phyloP scores from a whole-genome alignment of 257 asterid species.

The Orobanche coerulescens region DNA sequence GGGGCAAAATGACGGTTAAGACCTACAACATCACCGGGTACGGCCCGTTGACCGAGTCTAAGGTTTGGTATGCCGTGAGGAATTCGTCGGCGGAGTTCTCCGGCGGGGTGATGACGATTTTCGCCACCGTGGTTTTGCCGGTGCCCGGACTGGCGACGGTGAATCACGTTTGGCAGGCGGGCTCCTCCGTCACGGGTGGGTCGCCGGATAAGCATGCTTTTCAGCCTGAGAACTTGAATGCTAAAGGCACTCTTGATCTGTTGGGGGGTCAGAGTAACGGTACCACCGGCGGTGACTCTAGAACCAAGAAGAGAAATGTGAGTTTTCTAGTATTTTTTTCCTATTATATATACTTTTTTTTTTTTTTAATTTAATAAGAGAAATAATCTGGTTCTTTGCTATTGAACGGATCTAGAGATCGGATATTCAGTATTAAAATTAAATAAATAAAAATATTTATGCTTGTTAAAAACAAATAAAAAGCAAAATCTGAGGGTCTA shows the following conservation, averaged over 20 bases:
- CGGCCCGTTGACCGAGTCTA: conserved; percentile 33
- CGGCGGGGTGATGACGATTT: conserved; percentile 45
- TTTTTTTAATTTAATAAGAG: background rate
- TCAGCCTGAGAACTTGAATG: conserved; percentile 34
- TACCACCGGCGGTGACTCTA: conserved; percentile 31
- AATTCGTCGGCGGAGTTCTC: conserved; percentile 36
- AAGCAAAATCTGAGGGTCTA: background rate
- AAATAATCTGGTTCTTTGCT: background rate
- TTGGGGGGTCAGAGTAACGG: conserved; percentile 44
- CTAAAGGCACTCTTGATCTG: conserved; percentile 41
- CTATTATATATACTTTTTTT: background rate
- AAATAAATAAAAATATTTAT: no score
- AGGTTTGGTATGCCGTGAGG: conserved; percentile 50
- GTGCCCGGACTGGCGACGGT: conserved; percentile 32
- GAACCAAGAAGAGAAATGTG: conserved; percentile 55
- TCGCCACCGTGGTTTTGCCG: conserved; percentile 62
- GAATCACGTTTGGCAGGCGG: conserved; percentile 78
- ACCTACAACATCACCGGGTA: conserved; percentile 40
- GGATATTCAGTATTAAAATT: background rate
- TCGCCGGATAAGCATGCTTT: conserved; percentile 42
- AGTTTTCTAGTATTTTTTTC: conserved; percentile 27
- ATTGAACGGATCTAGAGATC: background rate
- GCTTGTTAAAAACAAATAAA: no score
- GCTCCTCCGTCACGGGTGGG: conserved; percentile 39
- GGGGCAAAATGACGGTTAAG: conserved; percentile 37